phyloP scores from a whole-genome alignment of 2,329 filamentous ascomycete genomes.

The Monosporascus sp. region DNA sequence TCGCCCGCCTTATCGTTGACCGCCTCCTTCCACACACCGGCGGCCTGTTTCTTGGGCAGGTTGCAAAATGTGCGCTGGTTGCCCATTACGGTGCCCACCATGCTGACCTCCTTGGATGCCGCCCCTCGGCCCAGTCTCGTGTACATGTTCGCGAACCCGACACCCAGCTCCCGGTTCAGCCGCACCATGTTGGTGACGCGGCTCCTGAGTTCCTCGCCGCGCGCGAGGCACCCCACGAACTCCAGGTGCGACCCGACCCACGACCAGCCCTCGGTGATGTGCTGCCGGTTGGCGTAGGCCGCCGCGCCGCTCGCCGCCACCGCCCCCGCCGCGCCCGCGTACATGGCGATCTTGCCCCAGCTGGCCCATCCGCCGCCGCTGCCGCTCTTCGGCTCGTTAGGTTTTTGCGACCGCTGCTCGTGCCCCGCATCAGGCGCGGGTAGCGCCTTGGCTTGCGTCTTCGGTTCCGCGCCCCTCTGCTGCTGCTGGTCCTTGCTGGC shows the following conservation, averaged over 20 bases:
- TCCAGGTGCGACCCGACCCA: conserved; percentile 91
- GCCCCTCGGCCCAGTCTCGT: conserved; percentile 73
- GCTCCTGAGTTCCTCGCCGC: conserved; percentile 74
- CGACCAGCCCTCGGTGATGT: conserved; percentile 67
- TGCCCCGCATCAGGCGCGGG: conserved; percentile 27
- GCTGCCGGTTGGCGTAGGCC: conserved; percentile 79
- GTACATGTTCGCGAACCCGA: conserved; percentile 85
- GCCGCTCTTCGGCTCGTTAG: conserved; percentile 3
- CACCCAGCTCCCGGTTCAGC: conserved; percentile 57
- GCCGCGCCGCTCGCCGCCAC: conserved; percentile 78
- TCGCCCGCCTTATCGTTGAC: conserved; percentile 76
- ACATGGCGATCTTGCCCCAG: conserved; percentile 83
- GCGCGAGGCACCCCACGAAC: conserved; percentile 84
- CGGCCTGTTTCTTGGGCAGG: conserved; percentile 54
- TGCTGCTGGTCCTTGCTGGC: conserved; percentile 2
- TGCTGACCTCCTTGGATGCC: conserved; percentile 43
- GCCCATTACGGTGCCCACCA: conserved; percentile 57
- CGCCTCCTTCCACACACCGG: conserved; percentile 61
- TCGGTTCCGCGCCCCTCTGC: conserved; percentile 18
- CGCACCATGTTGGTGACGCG: conserved; percentile 66
- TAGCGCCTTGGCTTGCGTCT: conserved; percentile 33
- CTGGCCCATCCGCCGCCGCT: conserved; percentile 56
- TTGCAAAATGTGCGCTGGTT: conserved; percentile 85
- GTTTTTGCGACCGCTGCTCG: conserved; percentile 39
- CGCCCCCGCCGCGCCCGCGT: conserved; percentile 77